Base-by-base conservation (phyloP, 164 flowering plant genomes). In the Vitis riparia region DNA sequence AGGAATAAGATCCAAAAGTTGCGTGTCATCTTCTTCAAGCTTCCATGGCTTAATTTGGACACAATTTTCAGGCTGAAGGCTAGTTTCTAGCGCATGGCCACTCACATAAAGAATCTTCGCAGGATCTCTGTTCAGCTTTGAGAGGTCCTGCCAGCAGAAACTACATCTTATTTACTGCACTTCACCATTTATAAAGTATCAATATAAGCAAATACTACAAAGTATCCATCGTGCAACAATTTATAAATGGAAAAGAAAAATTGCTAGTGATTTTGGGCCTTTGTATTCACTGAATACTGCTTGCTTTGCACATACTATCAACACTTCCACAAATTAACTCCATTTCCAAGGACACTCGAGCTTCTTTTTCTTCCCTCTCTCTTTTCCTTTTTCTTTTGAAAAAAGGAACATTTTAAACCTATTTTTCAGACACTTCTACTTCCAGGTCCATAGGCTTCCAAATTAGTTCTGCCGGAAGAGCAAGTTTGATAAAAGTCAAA, bases 121-220 rank as follows among this genome's bases (percentile, higher is more conserved):
- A 61, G 97, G 98, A 78, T 94, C 92, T 73, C 98, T 85, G 74
- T 94, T 94, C 68, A 94, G 85, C 81, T 85, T 92, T 51, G 95
- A 86, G 32, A 94, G 81, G 78, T 92, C 97, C 97, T 94, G 88
- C 73, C 47, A 78, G 51, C 13, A 76, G 51, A 15, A 73, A 71
- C n/a, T 27, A 67, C 19, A 59, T 55, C 14, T 59, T 61, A 52
- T 29, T 1, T 61, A 53, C 16, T 50, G 8, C 2, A 48, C 0
- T 51, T 37, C 4, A 47, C 61, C 8, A 12, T 14, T 15, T 5
- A 48, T 48, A 60, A 53, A 11, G 16, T 37, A 6, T 6, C 44
- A 37, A 23, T 23, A 23, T 23, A 37, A 37, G 44, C 7, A 37
- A 37, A 3, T 3, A 37, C 44, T 37, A 37, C 44, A 3, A 37